A percentile compares a stretch with the other conserved stretches of the same genome.
Conservation (phyloP, 2,329 filamentous ascomycete species). For the Cercospora beticola region DNA sequence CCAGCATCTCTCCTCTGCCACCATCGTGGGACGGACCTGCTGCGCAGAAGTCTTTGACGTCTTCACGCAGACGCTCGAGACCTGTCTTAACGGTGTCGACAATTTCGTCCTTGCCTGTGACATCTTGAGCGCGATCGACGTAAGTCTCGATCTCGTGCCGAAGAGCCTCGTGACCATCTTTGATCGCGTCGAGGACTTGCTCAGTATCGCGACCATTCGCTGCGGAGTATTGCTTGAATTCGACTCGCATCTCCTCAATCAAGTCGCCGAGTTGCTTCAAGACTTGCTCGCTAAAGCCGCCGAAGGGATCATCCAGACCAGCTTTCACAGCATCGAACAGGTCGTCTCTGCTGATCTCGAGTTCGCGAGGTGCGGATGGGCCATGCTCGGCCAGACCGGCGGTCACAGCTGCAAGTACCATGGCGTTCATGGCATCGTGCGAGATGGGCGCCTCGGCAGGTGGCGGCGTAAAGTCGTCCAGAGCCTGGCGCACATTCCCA, state of each 20-base stretch:
- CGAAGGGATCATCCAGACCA: slow-evolving; percentile 56
- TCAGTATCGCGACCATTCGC: slow-evolving; percentile 80
- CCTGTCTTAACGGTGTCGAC: slow-evolving; percentile 66
- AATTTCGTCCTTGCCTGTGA: slow-evolving; percentile 73
- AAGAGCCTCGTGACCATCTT: slow-evolving; percentile 80
- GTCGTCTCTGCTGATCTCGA: slow-evolving; percentile 52
- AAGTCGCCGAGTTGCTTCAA: slow-evolving; percentile 59
- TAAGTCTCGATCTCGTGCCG: slow-evolving; percentile 78
- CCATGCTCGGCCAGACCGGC: slow-evolving; percentile 56
- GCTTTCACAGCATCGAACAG: slow-evolving; percentile 60
- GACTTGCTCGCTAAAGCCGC: slow-evolving; percentile 59
- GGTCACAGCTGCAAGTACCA: slow-evolving; percentile 59
- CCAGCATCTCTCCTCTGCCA: slow-evolving; percentile 48
- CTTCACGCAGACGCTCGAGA: slow-evolving; percentile 63
- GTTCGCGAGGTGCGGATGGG: slow-evolving; percentile 41
- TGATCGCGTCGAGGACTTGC: slow-evolving; percentile 82
- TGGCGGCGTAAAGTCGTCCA: slow-evolving; percentile 72
- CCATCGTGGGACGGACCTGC: slow-evolving; percentile 46
- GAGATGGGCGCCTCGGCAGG: slow-evolving; percentile 42
- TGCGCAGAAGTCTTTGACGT: slow-evolving; percentile 55
- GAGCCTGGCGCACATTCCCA: slow-evolving; percentile 77
- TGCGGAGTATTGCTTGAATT: slow-evolving; percentile 76
- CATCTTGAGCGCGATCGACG: slow-evolving; percentile 69
- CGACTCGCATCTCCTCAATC: slow-evolving; percentile 60
- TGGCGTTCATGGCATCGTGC: slow-evolving; percentile 52